Evolutionary conservation across 371 early-diverging fungal genomes (phyloP), one percentile per base, ranked within the genome.

Genomic region (Phascolomyces articulosus): DNA sequence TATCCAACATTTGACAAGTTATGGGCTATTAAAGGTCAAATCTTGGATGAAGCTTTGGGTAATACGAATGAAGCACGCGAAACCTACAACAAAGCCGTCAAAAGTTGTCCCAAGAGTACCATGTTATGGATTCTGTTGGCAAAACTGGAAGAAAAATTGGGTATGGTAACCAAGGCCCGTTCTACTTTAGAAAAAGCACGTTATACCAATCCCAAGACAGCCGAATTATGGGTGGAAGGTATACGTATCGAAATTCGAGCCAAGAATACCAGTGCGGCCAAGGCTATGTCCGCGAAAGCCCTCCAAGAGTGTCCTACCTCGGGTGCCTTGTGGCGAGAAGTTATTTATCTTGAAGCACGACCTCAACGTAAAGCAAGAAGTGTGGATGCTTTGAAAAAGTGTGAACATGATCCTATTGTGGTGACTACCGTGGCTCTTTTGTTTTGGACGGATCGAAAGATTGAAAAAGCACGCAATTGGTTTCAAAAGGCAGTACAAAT

Each of bases 381-480:
- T 26, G 89, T 90, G 11, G 98, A 98, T 75, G 98, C 98, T 0
- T 76, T 98, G 13, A 96, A 95, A 71, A 88, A 91, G 63, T 94
- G 95, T 38, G 96, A 93, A 34, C 91, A 95, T 65, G 92, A 95
- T 60, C 85, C 91, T 0, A 82, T 91, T n/a, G 84, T 98, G 0
- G 78, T 91, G 3, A 72, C 83, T 6, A 91, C 95, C 0, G 92
- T 97, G 3, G 98, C 98, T 1, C 79, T 96, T 9, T 73, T 97
- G 55, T 97, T 98, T 68, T 95, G 95, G 96, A 73, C 85, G 0
- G 98, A 98, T 72, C 85, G 96, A 24, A 96, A 95, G 66, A 74
- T 92, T 15, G 98, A 96, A 55, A 97, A 96, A 80, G 98, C 98
- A 4, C 75, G 98, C 24, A 85, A 82, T 29, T 97, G 97, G 98